Conservation (phyloP, 2,329 filamentous ascomycete species). For the Phaeosphaeria sp. region DNA sequence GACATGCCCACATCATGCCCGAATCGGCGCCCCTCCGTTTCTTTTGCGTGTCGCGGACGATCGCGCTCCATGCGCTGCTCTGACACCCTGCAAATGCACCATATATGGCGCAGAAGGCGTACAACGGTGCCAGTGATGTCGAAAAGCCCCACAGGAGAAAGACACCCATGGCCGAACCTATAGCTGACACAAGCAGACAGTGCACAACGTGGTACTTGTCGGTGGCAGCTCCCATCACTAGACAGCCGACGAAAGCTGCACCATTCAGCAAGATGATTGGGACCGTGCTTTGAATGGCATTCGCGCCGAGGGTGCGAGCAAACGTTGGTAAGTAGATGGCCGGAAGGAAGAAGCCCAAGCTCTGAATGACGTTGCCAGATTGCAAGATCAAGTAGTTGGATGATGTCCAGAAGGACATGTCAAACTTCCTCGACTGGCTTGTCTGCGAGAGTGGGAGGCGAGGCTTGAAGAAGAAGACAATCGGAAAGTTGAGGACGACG, state of each 20-base stretch:
- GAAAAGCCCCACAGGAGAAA: constrained; percentile 57
- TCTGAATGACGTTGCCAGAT: constrained; percentile 50
- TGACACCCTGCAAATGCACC: constrained; percentile 52
- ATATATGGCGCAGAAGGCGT: constrained; percentile 53
- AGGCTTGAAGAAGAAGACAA: constrained; percentile 53
- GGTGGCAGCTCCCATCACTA: constrained; percentile 48
- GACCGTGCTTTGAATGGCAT: constrained; percentile 42
- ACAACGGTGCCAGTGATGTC: constrained; percentile 49
- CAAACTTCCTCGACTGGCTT: constrained; percentile 34
- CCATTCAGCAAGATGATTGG: constrained; percentile 50
- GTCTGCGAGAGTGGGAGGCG: constrained; percentile 51
- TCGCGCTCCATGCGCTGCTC: constrained; percentile 53
- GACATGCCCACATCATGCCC: constrained; percentile 56
- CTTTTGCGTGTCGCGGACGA: constrained; percentile 51
- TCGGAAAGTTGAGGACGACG: constrained; percentile 43
- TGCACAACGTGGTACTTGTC: constrained; percentile 50
- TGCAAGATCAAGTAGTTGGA: constrained; percentile 48
- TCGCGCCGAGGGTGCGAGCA: constrained; percentile 47
- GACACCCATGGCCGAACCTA: constrained; percentile 44
- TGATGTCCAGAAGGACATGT: constrained; percentile 49
- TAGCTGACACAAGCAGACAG: constrained; percentile 46
- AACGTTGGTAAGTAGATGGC: constrained; percentile 52
- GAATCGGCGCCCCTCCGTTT: constrained; percentile 50
- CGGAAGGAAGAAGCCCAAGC: constrained; percentile 54
- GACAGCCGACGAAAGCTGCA: constrained; percentile 45